These are phyloP conservation scores for Plectosphaerella plurivora DNA, from an alignment of 2,329 filamentous ascomycete genomes.

Conservation along the genomic window DNA sequence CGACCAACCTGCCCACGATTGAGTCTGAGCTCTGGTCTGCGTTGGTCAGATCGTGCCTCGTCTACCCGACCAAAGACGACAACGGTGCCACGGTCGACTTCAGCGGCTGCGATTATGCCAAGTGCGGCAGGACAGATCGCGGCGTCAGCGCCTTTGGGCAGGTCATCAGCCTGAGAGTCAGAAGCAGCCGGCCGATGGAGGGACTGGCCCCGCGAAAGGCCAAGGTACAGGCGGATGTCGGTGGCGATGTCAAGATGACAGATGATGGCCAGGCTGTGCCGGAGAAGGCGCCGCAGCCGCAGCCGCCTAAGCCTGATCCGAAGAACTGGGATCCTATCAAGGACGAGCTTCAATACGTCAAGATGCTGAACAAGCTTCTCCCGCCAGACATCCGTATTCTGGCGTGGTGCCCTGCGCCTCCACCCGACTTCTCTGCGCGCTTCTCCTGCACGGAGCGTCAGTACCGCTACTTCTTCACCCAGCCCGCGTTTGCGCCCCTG, in stretches of 20 bases:
- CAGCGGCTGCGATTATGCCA: constrained; percentile 84
- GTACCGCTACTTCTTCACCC: constrained; percentile 97
- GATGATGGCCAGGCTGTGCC: not conserved
- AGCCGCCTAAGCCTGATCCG: constrained; percentile 16
- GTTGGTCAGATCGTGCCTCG: constrained; percentile 74
- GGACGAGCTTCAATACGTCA: constrained; percentile 81
- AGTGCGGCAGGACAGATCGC: constrained; percentile 88
- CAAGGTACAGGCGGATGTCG: constrained; percentile 14
- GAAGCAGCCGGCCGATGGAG: constrained; percentile 67
- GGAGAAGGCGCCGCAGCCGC: constrained; percentile 11
- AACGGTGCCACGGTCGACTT: constrained; percentile 55
- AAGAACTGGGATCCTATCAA: constrained; percentile 59
- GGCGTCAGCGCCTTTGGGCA: constrained; percentile 97
- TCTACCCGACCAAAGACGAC: constrained; percentile 60
- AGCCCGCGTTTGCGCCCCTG: constrained; percentile 75
- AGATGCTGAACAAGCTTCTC: constrained; percentile 79
- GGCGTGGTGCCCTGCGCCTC: constrained; percentile 86
- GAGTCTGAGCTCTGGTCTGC: constrained; percentile 95
- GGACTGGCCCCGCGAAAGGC: constrained; percentile 5
- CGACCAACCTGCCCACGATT: constrained; percentile 71
- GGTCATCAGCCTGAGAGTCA: constrained; percentile 77
- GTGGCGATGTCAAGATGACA: constrained; percentile 2
- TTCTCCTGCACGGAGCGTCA: constrained; percentile 89
- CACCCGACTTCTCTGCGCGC: constrained; percentile 77
- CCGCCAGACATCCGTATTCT: constrained; percentile 86